phyloP scores from a whole-genome alignment of 192 early-diverging fungal genomes.

The Mortierella alpina region DNA sequence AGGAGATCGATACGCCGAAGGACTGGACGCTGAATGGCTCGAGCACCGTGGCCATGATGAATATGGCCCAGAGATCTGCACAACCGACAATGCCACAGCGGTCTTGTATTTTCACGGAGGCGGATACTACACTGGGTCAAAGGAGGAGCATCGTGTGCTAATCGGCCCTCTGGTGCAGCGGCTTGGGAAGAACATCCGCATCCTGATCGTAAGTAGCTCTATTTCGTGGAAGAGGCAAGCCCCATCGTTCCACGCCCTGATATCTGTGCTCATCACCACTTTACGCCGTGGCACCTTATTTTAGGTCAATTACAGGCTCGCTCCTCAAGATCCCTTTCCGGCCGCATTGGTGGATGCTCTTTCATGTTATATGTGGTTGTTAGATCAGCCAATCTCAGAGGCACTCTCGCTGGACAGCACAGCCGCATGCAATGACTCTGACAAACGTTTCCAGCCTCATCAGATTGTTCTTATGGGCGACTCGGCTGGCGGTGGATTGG shows the following conservation, averaged over 20 bases:
- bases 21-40: slow-evolving; percentile 38
- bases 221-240: neutral
- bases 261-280: neutral
- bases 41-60: slow-evolving; percentile 21
- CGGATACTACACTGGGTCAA: slow-evolving; percentile 66
- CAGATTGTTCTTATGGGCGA: slow-evolving; percentile 74
- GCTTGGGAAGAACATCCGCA: slow-evolving; percentile 23
- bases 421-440: neutral
- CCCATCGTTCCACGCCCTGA: neutral
- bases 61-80: neutral
- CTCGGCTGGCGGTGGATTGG: slow-evolving; percentile 72
- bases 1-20: slow-evolving; percentile 32
- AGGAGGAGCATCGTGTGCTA: slow-evolving; percentile 57
- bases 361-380: slow-evolving; percentile 73
- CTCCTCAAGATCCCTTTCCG: slow-evolving; percentile 85
- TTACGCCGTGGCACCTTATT: neutral
- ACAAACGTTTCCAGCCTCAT: slow-evolving; percentile 44
- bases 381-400: slow-evolving; percentile 58
- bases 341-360: slow-evolving; percentile 83
- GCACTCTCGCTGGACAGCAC: slow-evolving; percentile 53
- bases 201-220: slow-evolving; percentile 14
- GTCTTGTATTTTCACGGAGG: slow-evolving; percentile 84
- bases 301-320: slow-evolving; percentile 78
- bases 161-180: slow-evolving; percentile 39
- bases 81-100: slow-evolving; percentile 29